Evolutionary conservation across 768 basidiomycete species (phyloP).

Genomic region (Coprinopsis sp.): DNA sequence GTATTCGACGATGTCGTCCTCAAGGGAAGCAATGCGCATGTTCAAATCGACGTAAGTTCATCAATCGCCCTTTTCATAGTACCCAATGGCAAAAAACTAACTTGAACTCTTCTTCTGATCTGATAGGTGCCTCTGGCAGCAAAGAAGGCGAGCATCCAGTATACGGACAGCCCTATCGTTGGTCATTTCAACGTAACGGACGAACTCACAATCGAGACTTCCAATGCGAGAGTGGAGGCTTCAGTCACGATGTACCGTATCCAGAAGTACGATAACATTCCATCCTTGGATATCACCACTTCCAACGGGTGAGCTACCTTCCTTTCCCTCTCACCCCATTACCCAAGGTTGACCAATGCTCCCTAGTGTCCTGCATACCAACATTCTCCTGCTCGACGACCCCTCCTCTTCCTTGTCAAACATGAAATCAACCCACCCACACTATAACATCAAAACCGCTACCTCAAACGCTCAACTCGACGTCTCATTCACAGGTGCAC

Average conservation of each 20-base stretch:
- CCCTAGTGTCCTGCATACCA: slow-evolving; percentile 12
- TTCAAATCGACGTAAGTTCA: slow-evolving; percentile 31
- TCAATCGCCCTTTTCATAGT: neutral
- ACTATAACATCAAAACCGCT: slow-evolving; percentile 25
- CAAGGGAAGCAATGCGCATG: slow-evolving; percentile 27
- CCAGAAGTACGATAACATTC: slow-evolving; percentile 3
- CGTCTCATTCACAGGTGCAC: slow-evolving; percentile 27
- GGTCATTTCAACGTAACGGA: slow-evolving; percentile 39
- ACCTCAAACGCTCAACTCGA: slow-evolving; percentile 30
- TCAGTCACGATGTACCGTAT: slow-evolving; percentile 35
- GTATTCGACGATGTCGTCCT: slow-evolving; percentile 37
- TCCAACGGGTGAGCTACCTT: slow-evolving; percentile 1
- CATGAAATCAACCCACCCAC: neutral
- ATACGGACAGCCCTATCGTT: slow-evolving; percentile 40
- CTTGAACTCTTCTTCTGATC: too few species aligned
- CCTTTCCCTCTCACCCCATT: neutral
- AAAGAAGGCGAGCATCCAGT: slow-evolving; percentile 22
- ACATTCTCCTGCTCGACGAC: slow-evolving; percentile 8
- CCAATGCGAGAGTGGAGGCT: slow-evolving; percentile 37
- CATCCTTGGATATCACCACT: neutral
- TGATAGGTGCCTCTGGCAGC: slow-evolving; percentile 27
- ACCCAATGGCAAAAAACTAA: neutral
- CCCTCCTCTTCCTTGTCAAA: slow-evolving; percentile 17
- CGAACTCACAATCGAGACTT: slow-evolving; percentile 28
- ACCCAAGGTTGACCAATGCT: neutral